Evolutionary conservation across 2,329 filamentous ascomycete genomes (phyloP).

Genomic region (Teratosphaeria nubilosa): DNA sequence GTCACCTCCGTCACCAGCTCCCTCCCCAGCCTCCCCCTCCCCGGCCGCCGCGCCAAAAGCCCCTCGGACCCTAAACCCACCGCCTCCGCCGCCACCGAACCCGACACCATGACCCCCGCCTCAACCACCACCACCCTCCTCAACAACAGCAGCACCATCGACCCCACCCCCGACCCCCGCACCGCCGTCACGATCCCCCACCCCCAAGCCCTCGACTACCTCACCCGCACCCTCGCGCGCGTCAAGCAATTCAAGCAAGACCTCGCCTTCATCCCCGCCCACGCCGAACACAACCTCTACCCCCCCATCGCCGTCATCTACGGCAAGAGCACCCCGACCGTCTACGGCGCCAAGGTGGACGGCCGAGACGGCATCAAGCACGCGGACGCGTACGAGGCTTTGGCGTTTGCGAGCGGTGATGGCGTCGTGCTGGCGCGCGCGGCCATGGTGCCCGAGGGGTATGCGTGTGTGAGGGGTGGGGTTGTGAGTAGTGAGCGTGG

Average conservation of each 20-base stretch:
- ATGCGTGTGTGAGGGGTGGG: slow-evolving; percentile 60
- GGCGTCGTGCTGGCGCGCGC: slow-evolving; percentile 79
- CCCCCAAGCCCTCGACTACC: slow-evolving; percentile 53
- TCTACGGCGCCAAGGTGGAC: slow-evolving; percentile 67
- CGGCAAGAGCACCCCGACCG: slow-evolving; percentile 75
- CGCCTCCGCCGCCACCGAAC: slow-evolving; percentile 18
- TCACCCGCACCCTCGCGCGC: slow-evolving; percentile 61
- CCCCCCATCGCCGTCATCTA: slow-evolving; percentile 78
- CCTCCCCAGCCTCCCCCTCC: slow-evolving; percentile 23
- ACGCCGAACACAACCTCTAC: slow-evolving; percentile 60
- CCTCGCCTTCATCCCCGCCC: slow-evolving; percentile 50
- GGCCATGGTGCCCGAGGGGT: slow-evolving; percentile 75
- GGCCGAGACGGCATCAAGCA: slow-evolving; percentile 64
- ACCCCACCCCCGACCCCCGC: slow-evolving; percentile 13
- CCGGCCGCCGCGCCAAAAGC: slow-evolving; percentile 11
- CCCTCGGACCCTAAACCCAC: slow-evolving; percentile 7
- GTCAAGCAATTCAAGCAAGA: slow-evolving; percentile 68
- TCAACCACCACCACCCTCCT: slow-evolving; percentile 31
- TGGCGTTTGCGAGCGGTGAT: slow-evolving; percentile 79
- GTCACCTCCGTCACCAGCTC: slow-evolving; percentile 37
- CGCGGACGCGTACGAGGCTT: slow-evolving; percentile 71
- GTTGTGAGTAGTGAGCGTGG: slow-evolving; percentile 72
- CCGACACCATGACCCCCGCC: slow-evolving; percentile 18
- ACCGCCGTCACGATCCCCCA: slow-evolving; percentile 45
- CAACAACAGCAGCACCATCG: slow-evolving; percentile 32